phyloP scores from a whole-genome alignment of 371 early-diverging fungal species.

The Rhizopus stolonifer region DNA sequence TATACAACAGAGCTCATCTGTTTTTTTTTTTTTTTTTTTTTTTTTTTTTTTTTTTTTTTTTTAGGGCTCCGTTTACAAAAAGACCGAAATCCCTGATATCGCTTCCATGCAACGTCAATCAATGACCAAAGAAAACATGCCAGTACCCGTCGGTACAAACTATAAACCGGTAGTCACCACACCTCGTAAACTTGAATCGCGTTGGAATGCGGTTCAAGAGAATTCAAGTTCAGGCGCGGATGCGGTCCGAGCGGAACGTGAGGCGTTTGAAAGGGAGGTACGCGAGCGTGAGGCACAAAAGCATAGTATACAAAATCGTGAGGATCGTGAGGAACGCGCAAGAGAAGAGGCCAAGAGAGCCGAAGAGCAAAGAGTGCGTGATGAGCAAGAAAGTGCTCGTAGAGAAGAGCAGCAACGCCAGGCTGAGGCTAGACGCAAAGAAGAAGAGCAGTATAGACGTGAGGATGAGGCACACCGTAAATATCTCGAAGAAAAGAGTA shows the following conservation, averaged over 20 bases:
- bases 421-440: not conserved
- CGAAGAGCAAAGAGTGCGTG: slow-evolving; percentile 19
- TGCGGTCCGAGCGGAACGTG: slow-evolving; percentile 51
- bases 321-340: slow-evolving; percentile 29
- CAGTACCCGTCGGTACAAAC: slow-evolving; percentile 47
- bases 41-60: not conserved
- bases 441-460: slow-evolving; percentile 8
- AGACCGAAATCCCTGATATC: slow-evolving; percentile 65
- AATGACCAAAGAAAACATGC: slow-evolving; percentile 57
- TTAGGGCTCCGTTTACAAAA: slow-evolving; percentile 64
- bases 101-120: slow-evolving; percentile 60
- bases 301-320: slow-evolving; percentile 11
- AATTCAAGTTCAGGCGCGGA: slow-evolving; percentile 31
- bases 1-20: too few species aligned
- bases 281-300: slow-evolving; percentile 54
- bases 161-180: slow-evolving; percentile 45
- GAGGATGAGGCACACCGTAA: not conserved
- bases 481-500: not conserved
- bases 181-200: slow-evolving; percentile 43
- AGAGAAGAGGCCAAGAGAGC: slow-evolving; percentile 37
- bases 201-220: slow-evolving; percentile 34
- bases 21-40: not conserved
- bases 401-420: slow-evolving; percentile 1
- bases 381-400: slow-evolving; percentile 14
- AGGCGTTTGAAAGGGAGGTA: slow-evolving; percentile 49